Percentiles rank a stretch among this genome's conserved stretches.
These are phyloP conservation scores for Fusarium sterilihyphosum DNA, from an alignment of 2,329 filamentous ascomycete species.

Conservation along the genomic window DNA sequence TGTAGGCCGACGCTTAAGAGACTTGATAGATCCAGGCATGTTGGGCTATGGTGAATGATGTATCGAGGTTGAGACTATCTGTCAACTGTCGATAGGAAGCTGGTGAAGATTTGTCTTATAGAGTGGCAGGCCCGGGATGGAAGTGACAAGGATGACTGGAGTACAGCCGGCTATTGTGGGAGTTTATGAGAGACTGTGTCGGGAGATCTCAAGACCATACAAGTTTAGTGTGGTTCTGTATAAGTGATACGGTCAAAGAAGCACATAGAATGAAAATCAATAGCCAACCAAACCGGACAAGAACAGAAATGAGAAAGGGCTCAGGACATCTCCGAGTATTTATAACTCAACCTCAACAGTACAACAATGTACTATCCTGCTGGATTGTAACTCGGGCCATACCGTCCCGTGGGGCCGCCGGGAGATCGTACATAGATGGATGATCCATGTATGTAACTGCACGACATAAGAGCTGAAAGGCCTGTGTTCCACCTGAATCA, in stretches of 20 bases:
- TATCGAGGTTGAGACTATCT: neutral
- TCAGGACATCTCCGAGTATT: constrained; percentile 10
- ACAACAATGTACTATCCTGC: neutral
- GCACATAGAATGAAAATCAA: neutral
- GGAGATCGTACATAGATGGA: constrained; percentile 29
- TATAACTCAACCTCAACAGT: constrained; percentile 14
- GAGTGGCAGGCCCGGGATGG: neutral
- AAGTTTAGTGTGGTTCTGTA: neutral
- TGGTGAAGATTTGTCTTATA: neutral
- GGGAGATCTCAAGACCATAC: neutral
- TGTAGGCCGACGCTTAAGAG: constrained; percentile 23
- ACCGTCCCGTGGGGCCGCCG: constrained; percentile 13
- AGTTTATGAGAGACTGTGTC: neutral
- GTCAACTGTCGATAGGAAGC: neutral
- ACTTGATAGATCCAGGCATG: constrained; percentile 32
- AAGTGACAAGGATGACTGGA: neutral
- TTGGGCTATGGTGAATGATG: neutral
- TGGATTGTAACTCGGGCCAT: neutral
- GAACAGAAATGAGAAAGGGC: neutral
- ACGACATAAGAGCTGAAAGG: constrained; percentile 27
- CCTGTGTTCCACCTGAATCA: constrained; percentile 13
- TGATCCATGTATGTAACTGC: constrained; percentile 34
- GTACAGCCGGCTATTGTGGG: neutral
- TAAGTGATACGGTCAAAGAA: neutral
- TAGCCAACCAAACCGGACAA: neutral